A percentile compares a stretch with the other conserved stretches of the same genome.
Evolutionary conservation across 805 yeast genomes (phyloP).

Genomic region (Blastobotrys peoriensis): DNA sequence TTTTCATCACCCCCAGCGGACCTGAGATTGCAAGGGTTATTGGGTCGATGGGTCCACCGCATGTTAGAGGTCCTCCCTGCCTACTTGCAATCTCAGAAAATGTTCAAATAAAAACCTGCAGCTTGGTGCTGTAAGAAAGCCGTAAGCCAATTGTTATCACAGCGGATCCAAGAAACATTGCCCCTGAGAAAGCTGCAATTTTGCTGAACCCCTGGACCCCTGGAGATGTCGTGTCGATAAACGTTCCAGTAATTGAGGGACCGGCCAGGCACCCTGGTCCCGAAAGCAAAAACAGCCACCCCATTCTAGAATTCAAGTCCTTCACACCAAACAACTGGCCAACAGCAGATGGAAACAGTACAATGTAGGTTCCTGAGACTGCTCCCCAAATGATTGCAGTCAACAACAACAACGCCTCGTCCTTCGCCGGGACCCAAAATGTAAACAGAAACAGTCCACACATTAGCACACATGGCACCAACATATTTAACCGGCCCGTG

Average conservation of each 20-base stretch:
- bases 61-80: too few species aligned
- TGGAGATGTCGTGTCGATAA: constrained; percentile 24
- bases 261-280: constrained; percentile 32
- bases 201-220: constrained; percentile 26
- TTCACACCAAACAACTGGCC: constrained; percentile 33
- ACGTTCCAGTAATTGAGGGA: constrained; percentile 33
- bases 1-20: too few species aligned
- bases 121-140: constrained; percentile 13
- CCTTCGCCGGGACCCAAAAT: constrained; percentile 16
- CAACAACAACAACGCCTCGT: constrained; percentile 18
- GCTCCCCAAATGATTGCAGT: constrained; percentile 33
- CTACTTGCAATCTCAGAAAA: too few species aligned
- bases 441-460: constrained; percentile 29
- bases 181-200: constrained; percentile 31
- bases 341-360: constrained; percentile 31
- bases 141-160: constrained; percentile 13
- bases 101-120: constrained; percentile 20
- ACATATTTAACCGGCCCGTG: constrained; percentile 41
- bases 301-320: constrained; percentile 30
- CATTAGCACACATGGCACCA: constrained; percentile 26
- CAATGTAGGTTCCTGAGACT: constrained; percentile 32
- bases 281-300: constrained; percentile 27
- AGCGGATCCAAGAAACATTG: constrained; percentile 21
- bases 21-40: too few species aligned
- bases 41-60: too few species aligned